Conservation (phyloP, 2,329 filamentous ascomycete genomes). For the Alternaria sp. region DNA sequence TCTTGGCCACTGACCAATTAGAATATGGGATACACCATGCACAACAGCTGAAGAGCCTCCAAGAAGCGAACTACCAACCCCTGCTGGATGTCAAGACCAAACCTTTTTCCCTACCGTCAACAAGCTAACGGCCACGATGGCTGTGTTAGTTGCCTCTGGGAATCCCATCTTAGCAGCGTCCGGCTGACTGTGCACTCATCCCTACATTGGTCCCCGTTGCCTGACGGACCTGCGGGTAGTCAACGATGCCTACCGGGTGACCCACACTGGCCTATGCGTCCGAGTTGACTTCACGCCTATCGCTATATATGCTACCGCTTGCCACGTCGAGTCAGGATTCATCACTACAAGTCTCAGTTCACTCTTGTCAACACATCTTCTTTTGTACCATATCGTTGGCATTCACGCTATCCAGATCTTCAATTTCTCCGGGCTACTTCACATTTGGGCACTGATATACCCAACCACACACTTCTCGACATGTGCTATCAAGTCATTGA, state of each 20-base stretch:
- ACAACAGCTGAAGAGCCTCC: slow-evolving; percentile 41
- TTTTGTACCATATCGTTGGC: slow-evolving; percentile 19
- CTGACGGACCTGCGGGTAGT: slow-evolving; percentile 43
- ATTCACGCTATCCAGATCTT: slow-evolving; percentile 1
- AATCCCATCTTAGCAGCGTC: slow-evolving; percentile 37
- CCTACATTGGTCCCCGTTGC: slow-evolving; percentile 43
- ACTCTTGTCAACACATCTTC: slow-evolving; percentile 14
- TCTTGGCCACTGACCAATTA: slow-evolving; percentile 31
- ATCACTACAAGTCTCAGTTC: slow-evolving; percentile 18
- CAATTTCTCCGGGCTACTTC: neutral
- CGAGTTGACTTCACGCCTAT: slow-evolving; percentile 21
- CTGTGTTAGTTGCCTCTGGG: slow-evolving; percentile 42
- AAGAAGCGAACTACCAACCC: slow-evolving; percentile 35
- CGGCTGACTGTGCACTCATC: slow-evolving; percentile 46
- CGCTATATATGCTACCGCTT: slow-evolving; percentile 45
- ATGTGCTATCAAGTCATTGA: slow-evolving; percentile 93
- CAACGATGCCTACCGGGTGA: slow-evolving; percentile 34
- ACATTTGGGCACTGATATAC: neutral
- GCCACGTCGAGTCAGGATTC: slow-evolving; percentile 21
- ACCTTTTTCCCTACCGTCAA: slow-evolving; percentile 34
- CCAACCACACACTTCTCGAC: slow-evolving; percentile 8
- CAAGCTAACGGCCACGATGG: slow-evolving; percentile 42
- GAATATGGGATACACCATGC: slow-evolving; percentile 19
- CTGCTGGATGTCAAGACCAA: slow-evolving; percentile 36
- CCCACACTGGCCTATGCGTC: slow-evolving; percentile 29